Evolutionary conservation across 2,329 filamentous ascomycete species (phyloP).

Genomic region (Talaromyces sp.): DNA sequence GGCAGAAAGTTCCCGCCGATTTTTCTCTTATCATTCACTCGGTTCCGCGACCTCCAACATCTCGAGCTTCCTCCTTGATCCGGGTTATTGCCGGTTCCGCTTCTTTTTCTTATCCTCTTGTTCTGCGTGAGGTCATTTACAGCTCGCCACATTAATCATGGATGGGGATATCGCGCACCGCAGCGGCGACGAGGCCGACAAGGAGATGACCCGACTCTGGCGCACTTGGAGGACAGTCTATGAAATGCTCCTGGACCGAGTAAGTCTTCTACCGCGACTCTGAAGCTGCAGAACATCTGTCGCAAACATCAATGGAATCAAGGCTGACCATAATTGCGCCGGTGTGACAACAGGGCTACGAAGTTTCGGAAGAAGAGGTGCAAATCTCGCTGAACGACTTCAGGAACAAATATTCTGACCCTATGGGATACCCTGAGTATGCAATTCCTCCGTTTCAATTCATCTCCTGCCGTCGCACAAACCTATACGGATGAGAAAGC

Average conservation of each 20-base stretch:
- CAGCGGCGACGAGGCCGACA: conserved; percentile 40
- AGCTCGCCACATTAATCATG: conserved; percentile 29
- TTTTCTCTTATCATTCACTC: conserved; percentile 23
- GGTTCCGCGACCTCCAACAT: conserved; percentile 1
- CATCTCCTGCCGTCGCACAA: background rate
- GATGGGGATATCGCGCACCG: conserved; percentile 42
- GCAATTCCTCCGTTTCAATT: conserved; percentile 31
- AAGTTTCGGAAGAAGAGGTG: conserved; percentile 86
- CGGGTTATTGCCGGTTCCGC: background rate
- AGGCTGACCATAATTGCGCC: conserved; percentile 25
- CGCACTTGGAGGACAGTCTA: conserved; percentile 90
- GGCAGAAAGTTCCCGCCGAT: conserved; percentile 32
- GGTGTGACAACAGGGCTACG: conserved; percentile 73
- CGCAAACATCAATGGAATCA: background rate
- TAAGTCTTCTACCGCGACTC: conserved; percentile 50
- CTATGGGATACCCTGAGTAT: conserved; percentile 76
- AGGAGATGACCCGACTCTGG: conserved; percentile 72
- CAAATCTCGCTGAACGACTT: conserved; percentile 85
- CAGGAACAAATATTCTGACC: conserved; percentile 68
- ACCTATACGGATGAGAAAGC: background rate
- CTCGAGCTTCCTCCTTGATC: background rate
- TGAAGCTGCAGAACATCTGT: background rate
- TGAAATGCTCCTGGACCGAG: conserved; percentile 91
- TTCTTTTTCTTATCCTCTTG: conserved; percentile 12
- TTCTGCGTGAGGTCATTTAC: background rate